Percentiles rank a stretch among this genome's conserved stretches.
Evolutionary conservation across 169 alveolate genomes (phyloP).

Genomic region (Eimeria falciformis): DNA sequence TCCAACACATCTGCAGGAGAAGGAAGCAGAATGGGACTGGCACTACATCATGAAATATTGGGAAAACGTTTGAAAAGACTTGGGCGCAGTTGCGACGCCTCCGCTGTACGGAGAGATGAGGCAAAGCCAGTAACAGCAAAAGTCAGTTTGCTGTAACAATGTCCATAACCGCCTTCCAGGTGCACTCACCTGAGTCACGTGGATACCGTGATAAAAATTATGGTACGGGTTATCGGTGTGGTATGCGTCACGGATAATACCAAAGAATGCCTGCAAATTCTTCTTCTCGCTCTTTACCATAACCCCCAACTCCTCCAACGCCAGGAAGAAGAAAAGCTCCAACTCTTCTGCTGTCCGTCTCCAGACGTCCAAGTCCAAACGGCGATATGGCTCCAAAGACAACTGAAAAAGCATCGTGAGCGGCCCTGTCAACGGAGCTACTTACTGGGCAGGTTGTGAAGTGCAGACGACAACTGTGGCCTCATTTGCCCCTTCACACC

Average conservation of each 20-base stretch:
- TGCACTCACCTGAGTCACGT: slow-evolving; percentile 74
- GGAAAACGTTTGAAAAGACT: too few relatives aligned
- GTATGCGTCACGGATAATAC: slow-evolving; percentile 76
- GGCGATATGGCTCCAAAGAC: slow-evolving; percentile 67
- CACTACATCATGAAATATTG: too few relatives aligned
- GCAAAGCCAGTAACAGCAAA: too few relatives aligned
- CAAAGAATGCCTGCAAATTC: slow-evolving; percentile 59
- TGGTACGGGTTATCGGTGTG: slow-evolving; percentile 81
- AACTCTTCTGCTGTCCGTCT: slow-evolving; percentile 70
- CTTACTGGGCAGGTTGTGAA: too few relatives aligned
- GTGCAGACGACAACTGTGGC: background rate
- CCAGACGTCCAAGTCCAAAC: slow-evolving; percentile 75
- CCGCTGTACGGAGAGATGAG: too few relatives aligned
- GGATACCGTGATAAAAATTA: slow-evolving; percentile 78
- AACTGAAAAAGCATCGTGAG: too few relatives aligned
- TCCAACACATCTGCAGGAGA: slow-evolving; percentile 78
- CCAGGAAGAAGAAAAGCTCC: slow-evolving; percentile 72
- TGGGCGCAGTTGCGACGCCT: too few relatives aligned
- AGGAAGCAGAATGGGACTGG: too few relatives aligned
- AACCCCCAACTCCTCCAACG: slow-evolving; percentile 68
- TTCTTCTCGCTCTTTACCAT: slow-evolving; percentile 65
- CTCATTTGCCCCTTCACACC: background rate
- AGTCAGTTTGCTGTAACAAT: too few relatives aligned
- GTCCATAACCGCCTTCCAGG: too few relatives aligned
- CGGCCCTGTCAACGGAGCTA: too few relatives aligned